Evolutionary conservation across 2,329 filamentous ascomycete species (phyloP).

Genomic region (Monosporascus sp.): DNA sequence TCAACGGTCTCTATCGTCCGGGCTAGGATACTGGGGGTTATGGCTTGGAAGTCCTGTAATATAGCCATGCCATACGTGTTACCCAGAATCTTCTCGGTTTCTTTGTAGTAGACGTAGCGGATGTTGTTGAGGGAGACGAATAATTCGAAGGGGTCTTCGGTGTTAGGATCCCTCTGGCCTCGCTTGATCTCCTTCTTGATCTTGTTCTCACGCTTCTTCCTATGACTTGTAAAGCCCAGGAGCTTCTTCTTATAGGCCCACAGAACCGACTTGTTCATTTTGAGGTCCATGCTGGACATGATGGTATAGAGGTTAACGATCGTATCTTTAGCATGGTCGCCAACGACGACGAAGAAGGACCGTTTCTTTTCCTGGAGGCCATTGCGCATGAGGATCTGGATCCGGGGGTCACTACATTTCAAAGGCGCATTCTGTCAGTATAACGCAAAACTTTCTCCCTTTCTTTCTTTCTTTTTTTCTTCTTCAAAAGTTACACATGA

Average conservation of each 20-base stretch:
- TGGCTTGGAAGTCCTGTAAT: slow-evolving; percentile 93
- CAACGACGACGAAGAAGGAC: slow-evolving; percentile 95
- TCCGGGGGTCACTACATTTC: slow-evolving; percentile 69
- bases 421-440: background rate
- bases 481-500: no score
- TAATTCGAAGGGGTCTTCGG: slow-evolving; percentile 92
- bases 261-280: slow-evolving; percentile 91
- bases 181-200: slow-evolving; percentile 98
- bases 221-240: slow-evolving; percentile 87
- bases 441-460: no score
- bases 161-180: slow-evolving; percentile 85
- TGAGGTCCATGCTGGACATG: slow-evolving; percentile 82
- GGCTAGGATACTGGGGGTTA: slow-evolving; percentile 94
- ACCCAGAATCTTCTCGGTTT: slow-evolving; percentile 96
- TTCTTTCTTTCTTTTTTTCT: no score
- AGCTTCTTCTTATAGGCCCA: slow-evolving; percentile 99
- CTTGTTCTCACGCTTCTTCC: slow-evolving; percentile 96
- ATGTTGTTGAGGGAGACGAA: slow-evolving; percentile 97
- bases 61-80: slow-evolving; percentile 99
- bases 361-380: slow-evolving; percentile 92
- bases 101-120: slow-evolving; percentile 99
- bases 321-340: slow-evolving; percentile 89
- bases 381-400: slow-evolving; percentile 87
- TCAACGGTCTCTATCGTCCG: slow-evolving; percentile 96
- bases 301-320: slow-evolving; percentile 95